Percentiles rank a stretch among this genome's conserved stretches.
phyloP scores from a whole-genome alignment of 208 protist genomes.

The Zelonia costaricensis region DNA sequence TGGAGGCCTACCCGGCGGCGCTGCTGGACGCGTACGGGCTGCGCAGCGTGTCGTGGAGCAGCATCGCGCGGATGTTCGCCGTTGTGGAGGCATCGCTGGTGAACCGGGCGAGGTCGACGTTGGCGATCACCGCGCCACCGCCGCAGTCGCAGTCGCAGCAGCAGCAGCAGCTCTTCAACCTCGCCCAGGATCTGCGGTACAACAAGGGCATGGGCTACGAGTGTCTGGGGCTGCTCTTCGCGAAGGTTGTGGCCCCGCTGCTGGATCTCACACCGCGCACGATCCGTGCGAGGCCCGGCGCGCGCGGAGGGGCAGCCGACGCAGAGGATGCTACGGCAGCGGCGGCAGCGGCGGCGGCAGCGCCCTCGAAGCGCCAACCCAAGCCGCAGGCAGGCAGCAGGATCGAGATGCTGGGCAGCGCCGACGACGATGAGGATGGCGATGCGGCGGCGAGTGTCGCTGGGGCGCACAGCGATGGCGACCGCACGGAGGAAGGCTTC shows the following conservation, averaged over 20 bases:
- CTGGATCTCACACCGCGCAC: conserved; percentile 27
- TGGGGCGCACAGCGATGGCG: conserved; percentile 1
- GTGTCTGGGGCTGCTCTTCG: conserved; percentile 81
- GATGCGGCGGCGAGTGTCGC: not conserved
- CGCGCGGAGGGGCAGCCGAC: no score
- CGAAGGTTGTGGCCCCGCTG: conserved; percentile 76
- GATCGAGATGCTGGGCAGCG: not conserved
- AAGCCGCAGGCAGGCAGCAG: not conserved
- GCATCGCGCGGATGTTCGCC: conserved; percentile 64
- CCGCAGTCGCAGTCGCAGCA: not conserved
- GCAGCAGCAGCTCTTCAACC: conserved; percentile 38
- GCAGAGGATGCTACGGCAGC: no score
- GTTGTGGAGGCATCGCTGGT: conserved; percentile 52
- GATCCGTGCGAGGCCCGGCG: no score
- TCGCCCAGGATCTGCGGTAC: conserved; percentile 78
- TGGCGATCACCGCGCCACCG: not conserved
- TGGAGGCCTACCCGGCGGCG: conserved; percentile 35
- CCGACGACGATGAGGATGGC: conserved; percentile 4
- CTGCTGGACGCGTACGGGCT: conserved; percentile 59
- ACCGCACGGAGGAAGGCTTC: conserved; percentile 14
- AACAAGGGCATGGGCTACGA: conserved; percentile 90
- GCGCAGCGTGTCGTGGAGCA: conserved; percentile 60
- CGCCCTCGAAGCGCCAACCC: not conserved
- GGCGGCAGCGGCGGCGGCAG: not conserved
- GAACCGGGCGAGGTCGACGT: not conserved